Conservation (phyloP, 1,139 yeast species). For the Chernovozyma aurita region DNA sequence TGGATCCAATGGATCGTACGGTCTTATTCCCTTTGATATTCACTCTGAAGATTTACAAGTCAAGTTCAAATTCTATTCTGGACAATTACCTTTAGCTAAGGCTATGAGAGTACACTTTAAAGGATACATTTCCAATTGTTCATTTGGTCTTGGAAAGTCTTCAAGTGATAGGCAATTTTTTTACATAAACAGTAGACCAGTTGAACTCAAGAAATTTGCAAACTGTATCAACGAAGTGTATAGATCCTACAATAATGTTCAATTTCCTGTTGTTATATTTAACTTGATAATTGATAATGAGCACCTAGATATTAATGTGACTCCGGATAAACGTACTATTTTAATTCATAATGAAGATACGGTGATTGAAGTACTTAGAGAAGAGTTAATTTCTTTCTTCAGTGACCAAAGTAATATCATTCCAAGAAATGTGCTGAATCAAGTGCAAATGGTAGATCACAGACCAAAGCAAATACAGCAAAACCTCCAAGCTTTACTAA, state of each 20-base stretch:
- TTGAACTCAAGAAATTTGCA: slow-evolving; percentile 49
- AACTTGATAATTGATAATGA: slow-evolving; percentile 51
- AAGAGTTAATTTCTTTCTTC: slow-evolving; percentile 37
- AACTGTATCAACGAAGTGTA: slow-evolving; percentile 72
- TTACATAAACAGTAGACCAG: slow-evolving; percentile 75
- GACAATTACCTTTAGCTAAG: slow-evolving; percentile 10
- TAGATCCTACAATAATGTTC: slow-evolving; percentile 64
- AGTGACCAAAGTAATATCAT: slow-evolving; percentile 41
- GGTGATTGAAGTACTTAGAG: slow-evolving; percentile 49
- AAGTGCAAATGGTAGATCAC: slow-evolving; percentile 1
- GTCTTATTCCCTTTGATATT: slow-evolving; percentile 47
- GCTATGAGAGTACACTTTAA: slow-evolving; percentile 24
- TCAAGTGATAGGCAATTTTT: slow-evolving; percentile 71
- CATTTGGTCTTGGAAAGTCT: slow-evolving; percentile 73
- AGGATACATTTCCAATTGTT: slow-evolving; percentile 71
- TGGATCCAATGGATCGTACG: slow-evolving; percentile 62
- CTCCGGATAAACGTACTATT: slow-evolving; percentile 83
- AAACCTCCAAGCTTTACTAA: background rate
- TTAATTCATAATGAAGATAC: slow-evolving; percentile 62
- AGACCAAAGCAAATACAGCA: background rate
- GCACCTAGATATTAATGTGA: slow-evolving; percentile 73
- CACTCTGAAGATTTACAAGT: slow-evolving; percentile 17
- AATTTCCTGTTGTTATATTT: slow-evolving; percentile 67
- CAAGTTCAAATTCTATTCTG: slow-evolving; percentile 14
- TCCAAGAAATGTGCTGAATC: slow-evolving; percentile 23